phyloP scores from a whole-genome alignment of 306 rosid genomes.

The Lagenaria siceraria region DNA sequence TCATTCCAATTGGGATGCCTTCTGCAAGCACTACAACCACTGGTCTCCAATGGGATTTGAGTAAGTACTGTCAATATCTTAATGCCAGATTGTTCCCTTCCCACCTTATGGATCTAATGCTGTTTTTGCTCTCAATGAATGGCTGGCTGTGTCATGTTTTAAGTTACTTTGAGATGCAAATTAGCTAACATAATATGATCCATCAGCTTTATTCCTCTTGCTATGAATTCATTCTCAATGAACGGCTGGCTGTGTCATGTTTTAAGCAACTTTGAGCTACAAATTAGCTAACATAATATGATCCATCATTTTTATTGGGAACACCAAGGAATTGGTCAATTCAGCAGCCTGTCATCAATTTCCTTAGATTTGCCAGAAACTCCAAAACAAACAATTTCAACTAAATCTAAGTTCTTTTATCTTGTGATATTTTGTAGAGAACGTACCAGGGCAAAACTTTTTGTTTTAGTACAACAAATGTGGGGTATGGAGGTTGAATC shows the following conservation, averaged over 20 bases:
- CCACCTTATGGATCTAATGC: not conserved
- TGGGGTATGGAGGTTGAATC: too few relatives aligned
- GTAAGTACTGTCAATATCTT: conserved; percentile 34
- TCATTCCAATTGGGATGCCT: conserved; percentile 73
- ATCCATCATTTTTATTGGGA: not conserved
- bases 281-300: not conserved
- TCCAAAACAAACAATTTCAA: not conserved
- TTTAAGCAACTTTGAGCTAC: not conserved
- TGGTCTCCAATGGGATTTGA: conserved; percentile 84
- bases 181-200: not conserved
- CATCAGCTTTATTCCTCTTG: not conserved
- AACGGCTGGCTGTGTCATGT: not conserved
- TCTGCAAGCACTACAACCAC: conserved; percentile 77
- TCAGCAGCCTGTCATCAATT: not conserved
- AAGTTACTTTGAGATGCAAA: not conserved
- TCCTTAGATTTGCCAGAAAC: not conserved
- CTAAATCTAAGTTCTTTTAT: not conserved
- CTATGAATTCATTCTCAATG: not conserved
- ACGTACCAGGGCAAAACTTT: too few relatives aligned
- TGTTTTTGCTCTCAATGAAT: not conserved
- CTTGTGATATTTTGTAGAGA: not conserved
- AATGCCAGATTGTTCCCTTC: not conserved
- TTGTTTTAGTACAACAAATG: too few relatives aligned
- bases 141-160: not conserved
- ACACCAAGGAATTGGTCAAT: not conserved